Conservation (phyloP, 2,329 filamentous ascomycete genomes). For the Ceratocystis cacaofunesta region DNA sequence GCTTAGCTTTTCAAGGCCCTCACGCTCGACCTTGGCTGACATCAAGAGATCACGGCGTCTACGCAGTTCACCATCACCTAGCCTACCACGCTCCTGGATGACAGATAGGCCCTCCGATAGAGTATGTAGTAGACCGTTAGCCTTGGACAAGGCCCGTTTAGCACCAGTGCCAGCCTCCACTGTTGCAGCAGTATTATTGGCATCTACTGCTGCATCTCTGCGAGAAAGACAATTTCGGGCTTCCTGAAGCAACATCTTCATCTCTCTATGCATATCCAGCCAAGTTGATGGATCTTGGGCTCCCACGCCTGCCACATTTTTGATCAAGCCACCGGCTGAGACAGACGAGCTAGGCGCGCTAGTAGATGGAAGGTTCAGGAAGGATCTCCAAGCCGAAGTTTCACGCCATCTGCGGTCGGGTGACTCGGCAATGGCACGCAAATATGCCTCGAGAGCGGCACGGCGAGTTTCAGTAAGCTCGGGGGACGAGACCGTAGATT, state of each 20-base stretch:
- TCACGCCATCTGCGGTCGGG: conserved; percentile 67
- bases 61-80: conserved; percentile 63
- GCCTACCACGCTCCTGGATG: conserved; percentile 37
- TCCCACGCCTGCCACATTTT: conserved; percentile 25
- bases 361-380: conserved; percentile 51
- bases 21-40: conserved; percentile 56
- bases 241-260: conserved; percentile 57
- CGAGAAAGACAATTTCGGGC: conserved; percentile 50
- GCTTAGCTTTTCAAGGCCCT: conserved; percentile 59
- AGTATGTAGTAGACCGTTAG: conserved; percentile 45
- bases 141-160: conserved; percentile 57
- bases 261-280: conserved; percentile 60
- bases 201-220: conserved; percentile 40
- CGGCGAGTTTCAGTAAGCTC: conserved; percentile 59
- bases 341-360: conserved; percentile 35
- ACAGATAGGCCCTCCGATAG: conserved; percentile 50
- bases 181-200: conserved; percentile 29
- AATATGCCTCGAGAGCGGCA: conserved; percentile 51
- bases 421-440: conserved; percentile 54
- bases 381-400: conserved; percentile 55
- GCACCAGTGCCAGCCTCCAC: conserved; percentile 56
- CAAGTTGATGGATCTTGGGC: conserved; percentile 52
- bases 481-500: conserved; percentile 53
- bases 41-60: conserved; percentile 55
- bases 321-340: conserved; percentile 32